Conservation (phyloP, 805 yeast genomes). For the Nakazawaea ambrosiae region DNA sequence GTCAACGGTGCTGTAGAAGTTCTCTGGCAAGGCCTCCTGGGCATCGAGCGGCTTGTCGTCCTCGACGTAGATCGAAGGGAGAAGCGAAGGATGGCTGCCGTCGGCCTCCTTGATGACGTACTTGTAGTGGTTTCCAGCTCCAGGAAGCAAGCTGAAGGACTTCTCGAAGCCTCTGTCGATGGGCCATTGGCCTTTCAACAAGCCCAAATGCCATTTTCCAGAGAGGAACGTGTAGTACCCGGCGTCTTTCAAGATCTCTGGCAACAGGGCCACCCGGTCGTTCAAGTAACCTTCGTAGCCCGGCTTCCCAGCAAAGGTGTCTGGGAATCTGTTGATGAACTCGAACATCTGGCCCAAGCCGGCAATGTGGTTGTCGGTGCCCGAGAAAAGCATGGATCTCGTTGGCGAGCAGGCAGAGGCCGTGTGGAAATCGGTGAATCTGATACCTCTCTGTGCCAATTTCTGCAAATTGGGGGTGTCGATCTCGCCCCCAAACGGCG, state of each 20-base stretch:
- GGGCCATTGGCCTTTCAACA: slow-evolving; percentile 41
- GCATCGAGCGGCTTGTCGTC: slow-evolving; percentile 31
- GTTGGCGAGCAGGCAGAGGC: slow-evolving; percentile 65
- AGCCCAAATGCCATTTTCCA: slow-evolving; percentile 60
- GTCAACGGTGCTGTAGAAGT: slow-evolving; percentile 36
- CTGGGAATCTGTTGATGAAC: slow-evolving; percentile 30
- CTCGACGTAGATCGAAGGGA: slow-evolving; percentile 33
- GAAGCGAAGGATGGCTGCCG: slow-evolving; percentile 25
- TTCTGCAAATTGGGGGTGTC: slow-evolving; percentile 43
- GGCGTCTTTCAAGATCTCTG: slow-evolving; percentile 40
- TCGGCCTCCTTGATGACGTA: slow-evolving; percentile 30
- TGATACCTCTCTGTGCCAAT: slow-evolving; percentile 36
- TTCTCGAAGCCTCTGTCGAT: slow-evolving; percentile 41
- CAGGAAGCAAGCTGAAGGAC: slow-evolving; percentile 43
- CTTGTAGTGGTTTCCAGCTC: slow-evolving; percentile 52
- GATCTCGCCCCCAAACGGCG: slow-evolving; percentile 52
- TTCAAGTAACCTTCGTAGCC: slow-evolving; percentile 53
- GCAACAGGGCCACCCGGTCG: slow-evolving; percentile 43
- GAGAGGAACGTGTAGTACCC: slow-evolving; percentile 46
- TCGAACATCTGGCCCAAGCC: slow-evolving; percentile 56
- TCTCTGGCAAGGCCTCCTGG: slow-evolving; percentile 33
- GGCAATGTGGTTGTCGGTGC: slow-evolving; percentile 56
- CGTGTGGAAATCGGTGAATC: slow-evolving; percentile 54
- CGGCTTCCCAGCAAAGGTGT: slow-evolving; percentile 34
- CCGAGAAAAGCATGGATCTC: slow-evolving; percentile 52